Base-by-base conservation (phyloP, 805 yeast species). In the Starmerella lactis-condensi region DNA sequence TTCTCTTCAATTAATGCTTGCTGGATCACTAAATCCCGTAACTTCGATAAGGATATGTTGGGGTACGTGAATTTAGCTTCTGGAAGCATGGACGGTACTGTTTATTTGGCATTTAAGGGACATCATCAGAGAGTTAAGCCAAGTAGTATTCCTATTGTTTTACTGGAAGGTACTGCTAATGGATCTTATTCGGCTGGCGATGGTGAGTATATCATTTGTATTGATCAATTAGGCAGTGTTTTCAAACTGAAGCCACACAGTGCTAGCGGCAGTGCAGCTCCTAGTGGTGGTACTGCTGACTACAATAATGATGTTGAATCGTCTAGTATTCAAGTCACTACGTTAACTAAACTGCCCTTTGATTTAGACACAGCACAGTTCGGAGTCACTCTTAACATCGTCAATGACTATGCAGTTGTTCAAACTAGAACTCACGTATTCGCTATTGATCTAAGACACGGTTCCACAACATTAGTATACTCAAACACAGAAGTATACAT, bases 1-100 rank as follows among this genome's bases (percentile, higher is more conserved):
- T 22, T 22, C 10, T 40, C 44, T 11, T 32, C 38, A 6, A 48
- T 48, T 5, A 33, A 41, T 5, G 37, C 42, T 4, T 44, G 40
- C 18, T 48, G 53, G 53, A 35, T 47, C 6, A 31, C 43, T 2
- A 37, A 41, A 22, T 27, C 31, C 7, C 40, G 41, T 12, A 26
- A 30, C 15, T 31, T 41, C 20, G 2, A 17, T 8, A 33, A 37
- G 15, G 31, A 22, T 2, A 25, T 16, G 5, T 27, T 28, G 15
- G 10, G 19, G 10, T 17, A 32, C 10, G 23, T 36, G 12, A 29
- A 35, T 17, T 27, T 34, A 9, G 40, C 38, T 4, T 32, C 40
- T 8, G 45, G 39, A 9, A 29, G 40, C 19, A 26, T 21, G 13
- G 40, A 40, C 25, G 45, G 45, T 16, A 22, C 29, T 1, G 35